phyloP scores from a whole-genome alignment of 768 basidiomycete species.

The Lanmaoa rubissima region DNA sequence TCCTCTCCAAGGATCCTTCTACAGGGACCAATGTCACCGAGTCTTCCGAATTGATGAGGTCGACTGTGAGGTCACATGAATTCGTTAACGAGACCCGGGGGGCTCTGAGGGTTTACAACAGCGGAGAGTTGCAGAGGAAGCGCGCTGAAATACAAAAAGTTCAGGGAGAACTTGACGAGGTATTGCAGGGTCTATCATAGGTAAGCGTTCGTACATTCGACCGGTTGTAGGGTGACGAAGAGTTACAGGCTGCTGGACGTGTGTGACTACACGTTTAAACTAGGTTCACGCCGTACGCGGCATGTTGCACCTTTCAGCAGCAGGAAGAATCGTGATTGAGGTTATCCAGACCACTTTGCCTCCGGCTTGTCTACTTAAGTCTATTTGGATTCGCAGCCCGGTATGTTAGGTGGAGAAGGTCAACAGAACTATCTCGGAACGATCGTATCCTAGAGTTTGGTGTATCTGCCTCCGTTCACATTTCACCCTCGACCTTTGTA shows the following conservation, averaged over 20 bases:
- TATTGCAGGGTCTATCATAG: conserved; percentile 36
- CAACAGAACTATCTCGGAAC: neutral
- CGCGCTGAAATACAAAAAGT: conserved; percentile 55
- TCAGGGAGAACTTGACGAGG: conserved; percentile 53
- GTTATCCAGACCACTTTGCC: no score
- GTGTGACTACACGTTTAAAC: neutral
- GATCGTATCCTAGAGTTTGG: neutral
- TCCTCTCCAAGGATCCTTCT: conserved; percentile 22
- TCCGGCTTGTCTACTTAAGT: no score
- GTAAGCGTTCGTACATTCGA: conserved; percentile 10
- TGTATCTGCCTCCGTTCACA: neutral
- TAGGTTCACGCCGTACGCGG: neutral
- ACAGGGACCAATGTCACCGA: conserved; percentile 1
- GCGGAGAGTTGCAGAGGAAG: conserved; percentile 50
- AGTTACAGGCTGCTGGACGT: neutral
- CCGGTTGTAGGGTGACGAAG: neutral
- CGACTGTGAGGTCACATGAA: conserved; percentile 48
- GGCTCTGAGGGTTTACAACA: conserved; percentile 44
- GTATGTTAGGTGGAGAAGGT: neutral
- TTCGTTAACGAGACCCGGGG: conserved; percentile 58
- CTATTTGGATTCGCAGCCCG: neutral
- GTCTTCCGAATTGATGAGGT: conserved; percentile 13
- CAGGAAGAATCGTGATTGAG: no score
- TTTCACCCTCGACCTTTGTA: neutral
- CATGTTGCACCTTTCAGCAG: neutral